Conservation (phyloP, 129 eudicot species). For the Centrapalus pauciflorus region DNA sequence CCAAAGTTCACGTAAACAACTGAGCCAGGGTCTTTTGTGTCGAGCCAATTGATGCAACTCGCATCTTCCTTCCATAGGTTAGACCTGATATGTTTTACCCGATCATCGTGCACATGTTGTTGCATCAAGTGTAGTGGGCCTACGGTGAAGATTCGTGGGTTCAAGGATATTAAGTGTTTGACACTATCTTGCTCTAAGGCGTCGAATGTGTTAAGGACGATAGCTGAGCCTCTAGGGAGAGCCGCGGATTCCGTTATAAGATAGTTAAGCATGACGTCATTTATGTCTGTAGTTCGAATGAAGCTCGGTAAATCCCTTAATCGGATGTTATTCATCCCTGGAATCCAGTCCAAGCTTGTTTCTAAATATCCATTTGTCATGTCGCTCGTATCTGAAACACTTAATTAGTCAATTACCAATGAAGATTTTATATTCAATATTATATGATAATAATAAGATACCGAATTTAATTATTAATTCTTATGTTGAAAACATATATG, state of each 20-base stretch:
- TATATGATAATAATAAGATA: too few species aligned
- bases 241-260: conserved; percentile 15
- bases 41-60: conserved; percentile 19
- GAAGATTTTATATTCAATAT: neutral
- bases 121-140: conserved; percentile 27
- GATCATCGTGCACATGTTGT: conserved; percentile 13
- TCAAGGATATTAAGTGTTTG: neutral
- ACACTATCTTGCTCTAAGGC: conserved; percentile 40
- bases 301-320: conserved; percentile 54
- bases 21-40: conserved; percentile 1
- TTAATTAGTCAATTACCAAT: neutral
- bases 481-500: neutral
- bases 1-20: conserved; percentile 29
- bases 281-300: conserved; percentile 48
- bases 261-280: conserved; percentile 48
- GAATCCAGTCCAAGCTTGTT: conserved; percentile 47
- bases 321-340: conserved; percentile 42
- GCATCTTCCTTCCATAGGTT: conserved; percentile 28
- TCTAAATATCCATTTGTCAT: conserved; percentile 56
- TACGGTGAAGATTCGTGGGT: conserved; percentile 11
- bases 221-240: conserved; percentile 15
- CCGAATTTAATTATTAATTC: too few species aligned
- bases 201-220: conserved; percentile 59
- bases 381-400: conserved; percentile 37
- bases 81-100: conserved; percentile 1